A percentile compares a stretch with the other conserved stretches of the same genome.
Evolutionary conservation across 352 stramenopile genomes (phyloP).

Genomic region (Pythium rishiriense): DNA sequence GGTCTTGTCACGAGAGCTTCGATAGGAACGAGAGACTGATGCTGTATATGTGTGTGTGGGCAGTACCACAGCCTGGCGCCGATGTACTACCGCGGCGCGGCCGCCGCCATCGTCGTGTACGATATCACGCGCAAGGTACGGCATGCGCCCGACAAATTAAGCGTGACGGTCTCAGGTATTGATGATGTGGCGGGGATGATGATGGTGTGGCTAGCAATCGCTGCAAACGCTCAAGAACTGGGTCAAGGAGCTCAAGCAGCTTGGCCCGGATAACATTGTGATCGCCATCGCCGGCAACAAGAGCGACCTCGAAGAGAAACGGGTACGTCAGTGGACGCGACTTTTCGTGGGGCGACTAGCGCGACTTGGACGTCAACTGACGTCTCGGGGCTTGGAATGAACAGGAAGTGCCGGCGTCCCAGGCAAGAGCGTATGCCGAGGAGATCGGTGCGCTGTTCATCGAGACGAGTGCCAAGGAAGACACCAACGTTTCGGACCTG

Average conservation of each 20-base stretch:
- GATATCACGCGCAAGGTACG: slow-evolving; percentile 95
- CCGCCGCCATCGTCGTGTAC: slow-evolving; percentile 97
- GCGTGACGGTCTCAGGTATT: too few species aligned
- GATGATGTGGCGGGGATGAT: background rate
- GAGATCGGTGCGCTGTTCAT: slow-evolving; percentile 93
- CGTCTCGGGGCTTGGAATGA: background rate
- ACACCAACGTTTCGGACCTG: slow-evolving; percentile 92
- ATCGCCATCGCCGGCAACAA: slow-evolving; percentile 96
- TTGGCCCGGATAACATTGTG: slow-evolving; percentile 93
- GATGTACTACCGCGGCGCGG: slow-evolving; percentile 99
- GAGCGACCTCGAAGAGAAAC: slow-evolving; percentile 89
- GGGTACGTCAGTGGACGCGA: slow-evolving; percentile 67
- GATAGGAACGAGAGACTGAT: background rate
- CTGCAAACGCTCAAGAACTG: slow-evolving; percentile 95
- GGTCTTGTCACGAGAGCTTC: background rate
- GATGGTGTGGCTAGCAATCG: slow-evolving; percentile 57
- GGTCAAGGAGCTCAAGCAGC: slow-evolving; percentile 92
- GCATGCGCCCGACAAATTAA: too few species aligned
- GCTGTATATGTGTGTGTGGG: background rate
- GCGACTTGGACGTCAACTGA: background rate
- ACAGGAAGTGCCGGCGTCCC: slow-evolving; percentile 83
- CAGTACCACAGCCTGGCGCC: slow-evolving; percentile 96
- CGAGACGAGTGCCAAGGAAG: slow-evolving; percentile 93
- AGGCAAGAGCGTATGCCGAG: slow-evolving; percentile 90
- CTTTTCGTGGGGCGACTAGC: background rate